Base-by-base conservation (phyloP, 169 alveolate species). In the Cryptosporidium felis region DNA sequence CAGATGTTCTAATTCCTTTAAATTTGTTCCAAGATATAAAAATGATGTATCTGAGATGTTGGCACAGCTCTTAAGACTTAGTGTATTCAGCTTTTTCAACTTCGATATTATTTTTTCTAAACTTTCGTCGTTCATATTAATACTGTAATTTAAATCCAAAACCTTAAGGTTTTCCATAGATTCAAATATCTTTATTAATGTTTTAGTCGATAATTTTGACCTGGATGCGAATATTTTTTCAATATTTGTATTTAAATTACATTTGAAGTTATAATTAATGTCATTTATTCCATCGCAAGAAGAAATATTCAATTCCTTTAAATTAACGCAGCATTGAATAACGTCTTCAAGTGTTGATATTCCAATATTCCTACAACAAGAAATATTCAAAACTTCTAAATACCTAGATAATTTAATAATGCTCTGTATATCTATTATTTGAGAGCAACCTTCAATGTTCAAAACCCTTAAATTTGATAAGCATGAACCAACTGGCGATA, bases 301-400 rank as follows among this genome's bases (percentile, higher is more conserved):
- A 18, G 85, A 74, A 47, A 74, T 74, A 53, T 74, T 59, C 23
- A 74, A 44, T 49, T 53, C 85, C 21, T 74, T 74, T 30, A 74
- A 74, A 74, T 53, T 53, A 1, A 16, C 42, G 56, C 74, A 49
- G 40, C 60, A 74, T 74, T 74, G 74, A 16, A 74, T 23, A 30
- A 74, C 32, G 26, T 74, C 67, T 32, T 49, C 67, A 36, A 74
- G 44, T 16, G 74, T 74, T 53, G 74, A 51, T 36, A 49, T 21
- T 5, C 58, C 56, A 12, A 74, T 32, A 74, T 53, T 74, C 16
- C 85, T 28, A 36, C 85, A 74, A 18, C 16, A 21, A 53, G 85
- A 74, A 53, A 74, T 56, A 53, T 74, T 74, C 28, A 74, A 41
- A 21, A 32, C 36, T 30, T 74, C 85, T 6, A 74, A 21, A 36